Base-by-base conservation (phyloP, 257 asterid species). In the Orobanche coerulescens region DNA sequence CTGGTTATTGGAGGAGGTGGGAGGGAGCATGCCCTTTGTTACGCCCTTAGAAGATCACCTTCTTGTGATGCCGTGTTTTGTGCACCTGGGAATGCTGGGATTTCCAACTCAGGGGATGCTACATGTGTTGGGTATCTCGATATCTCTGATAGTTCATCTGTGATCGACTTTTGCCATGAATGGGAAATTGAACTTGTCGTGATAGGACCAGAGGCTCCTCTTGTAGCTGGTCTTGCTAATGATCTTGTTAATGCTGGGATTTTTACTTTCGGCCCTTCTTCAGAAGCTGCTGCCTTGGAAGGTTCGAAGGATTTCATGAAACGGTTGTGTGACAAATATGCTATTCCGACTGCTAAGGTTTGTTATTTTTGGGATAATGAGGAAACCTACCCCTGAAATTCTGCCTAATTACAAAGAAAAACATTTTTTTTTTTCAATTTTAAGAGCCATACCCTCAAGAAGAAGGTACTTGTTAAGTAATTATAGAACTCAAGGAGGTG, bases 1-100 rank as follows among this genome's bases (percentile, higher is more conserved):
- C 76, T 91, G 80, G 96, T 91, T 43, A 85, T 91, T 69, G 98
- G 98, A 71, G 96, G 96, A 66, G 98, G 98, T 5, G 98, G 98
- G 49, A 80, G 98, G 75, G 98, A 91, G 63, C 98, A 91, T 13
- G 93, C 95, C 10, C 94, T 91, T 50, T 91, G 96, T 74, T 73
- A 82, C 44, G 92, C 98, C 33, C 70, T 91, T 10, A 71, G 76
- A 65, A 76, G 94, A 67, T 84, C 98, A 4, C 90, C 98, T 2
- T 80, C 96, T 0, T 91, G 95, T 64, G 90, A 81, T 62, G 74
- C 85, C 6, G 85, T 91, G 75, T 88, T 91, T 64, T 91, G 98
- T 79, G 95, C 98, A 33, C 98, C 98, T 16, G 98, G 98, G 28
- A 91, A 91, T 76, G 88, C 82, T 48, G 98, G 98, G 36, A 91